Conservation (phyloP, 306 rosid genomes). For the Casuarina equisetifolia region DNA sequence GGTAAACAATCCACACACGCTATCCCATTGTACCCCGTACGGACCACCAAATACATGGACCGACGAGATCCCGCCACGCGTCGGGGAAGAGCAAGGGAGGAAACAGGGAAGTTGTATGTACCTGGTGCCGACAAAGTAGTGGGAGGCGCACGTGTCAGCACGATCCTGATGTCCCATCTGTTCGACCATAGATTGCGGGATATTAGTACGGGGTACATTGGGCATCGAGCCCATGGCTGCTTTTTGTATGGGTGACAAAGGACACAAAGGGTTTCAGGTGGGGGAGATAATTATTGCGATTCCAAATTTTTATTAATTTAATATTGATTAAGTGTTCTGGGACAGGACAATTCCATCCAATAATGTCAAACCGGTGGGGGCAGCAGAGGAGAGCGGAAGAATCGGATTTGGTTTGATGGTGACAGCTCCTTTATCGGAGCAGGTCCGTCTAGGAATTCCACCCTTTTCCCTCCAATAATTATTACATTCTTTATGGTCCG, state of each 20-base stretch:
- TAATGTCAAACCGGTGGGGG: too few relatives aligned
- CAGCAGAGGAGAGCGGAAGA: too few relatives aligned
- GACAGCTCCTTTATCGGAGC: too few relatives aligned
- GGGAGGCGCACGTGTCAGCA: slow-evolving; percentile 51
- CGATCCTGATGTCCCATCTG: slow-evolving; percentile 23
- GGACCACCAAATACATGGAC: background rate
- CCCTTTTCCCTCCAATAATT: too few relatives aligned
- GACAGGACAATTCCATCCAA: background rate
- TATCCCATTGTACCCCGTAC: slow-evolving; percentile 17
- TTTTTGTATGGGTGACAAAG: background rate
- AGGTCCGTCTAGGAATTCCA: too few relatives aligned
- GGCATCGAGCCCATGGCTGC: slow-evolving; percentile 20
- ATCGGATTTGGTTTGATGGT: too few relatives aligned
- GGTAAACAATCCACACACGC: slow-evolving; percentile 18
- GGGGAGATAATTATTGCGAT: background rate
- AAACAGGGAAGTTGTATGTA: background rate
- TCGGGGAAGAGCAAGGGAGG: background rate
- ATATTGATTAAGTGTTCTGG: background rate
- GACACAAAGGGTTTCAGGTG: background rate
- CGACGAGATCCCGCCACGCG: slow-evolving; percentile 8
- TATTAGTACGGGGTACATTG: slow-evolving; percentile 47
- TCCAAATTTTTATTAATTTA: background rate
- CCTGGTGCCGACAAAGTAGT: slow-evolving; percentile 50
- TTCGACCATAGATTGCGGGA: slow-evolving; percentile 60
- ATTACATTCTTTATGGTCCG: too few relatives aligned